Evolutionary conservation across 352 stramenopile genomes (phyloP).

Genomic region (Vaucheria bursata): DNA sequence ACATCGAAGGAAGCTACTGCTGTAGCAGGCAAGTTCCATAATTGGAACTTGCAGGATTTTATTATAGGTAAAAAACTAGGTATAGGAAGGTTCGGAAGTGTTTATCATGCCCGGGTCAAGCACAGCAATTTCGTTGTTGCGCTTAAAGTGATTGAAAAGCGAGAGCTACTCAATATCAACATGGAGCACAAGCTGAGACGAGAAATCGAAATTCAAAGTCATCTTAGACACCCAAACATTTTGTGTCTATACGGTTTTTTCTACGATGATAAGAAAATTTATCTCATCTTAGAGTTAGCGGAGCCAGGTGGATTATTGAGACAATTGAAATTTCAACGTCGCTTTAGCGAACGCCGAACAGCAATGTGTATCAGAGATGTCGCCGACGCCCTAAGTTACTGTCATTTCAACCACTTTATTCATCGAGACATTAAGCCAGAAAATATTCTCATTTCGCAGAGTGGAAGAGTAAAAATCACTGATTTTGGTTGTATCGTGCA

Average conservation of each 20-base stretch:
- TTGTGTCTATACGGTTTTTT: constrained; percentile 96
- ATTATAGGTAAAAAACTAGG: constrained; percentile 96
- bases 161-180: constrained; percentile 87
- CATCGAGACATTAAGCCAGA: constrained; percentile 94
- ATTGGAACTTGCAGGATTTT: too few species aligned
- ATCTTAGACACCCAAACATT: constrained; percentile 93
- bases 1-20: too few species aligned
- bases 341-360: constrained; percentile 82
- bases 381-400: constrained; percentile 71
- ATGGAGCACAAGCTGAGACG: constrained; percentile 95
- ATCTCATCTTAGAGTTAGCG: constrained; percentile 97
- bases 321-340: constrained; percentile 72
- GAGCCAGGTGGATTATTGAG: constrained; percentile 97
- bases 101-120: constrained; percentile 96
- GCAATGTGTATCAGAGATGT: constrained; percentile 82
- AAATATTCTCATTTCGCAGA: constrained; percentile 34
- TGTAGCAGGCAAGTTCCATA: too few species aligned
- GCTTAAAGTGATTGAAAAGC: constrained; percentile 96
- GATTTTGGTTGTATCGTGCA: constrained; percentile 99
- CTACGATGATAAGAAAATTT: constrained; percentile 94
- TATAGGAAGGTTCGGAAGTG: constrained; percentile 94
- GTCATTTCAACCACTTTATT: constrained; percentile 98
- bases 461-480: constrained; percentile 96
- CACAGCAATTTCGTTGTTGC: constrained; percentile 96
- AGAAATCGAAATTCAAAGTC: constrained; percentile 99